Evolutionary conservation across 805 yeast species (phyloP), one percentile per base, ranked within the genome.

Genomic region (Groenewaldozyma salmanticensis): DNA sequence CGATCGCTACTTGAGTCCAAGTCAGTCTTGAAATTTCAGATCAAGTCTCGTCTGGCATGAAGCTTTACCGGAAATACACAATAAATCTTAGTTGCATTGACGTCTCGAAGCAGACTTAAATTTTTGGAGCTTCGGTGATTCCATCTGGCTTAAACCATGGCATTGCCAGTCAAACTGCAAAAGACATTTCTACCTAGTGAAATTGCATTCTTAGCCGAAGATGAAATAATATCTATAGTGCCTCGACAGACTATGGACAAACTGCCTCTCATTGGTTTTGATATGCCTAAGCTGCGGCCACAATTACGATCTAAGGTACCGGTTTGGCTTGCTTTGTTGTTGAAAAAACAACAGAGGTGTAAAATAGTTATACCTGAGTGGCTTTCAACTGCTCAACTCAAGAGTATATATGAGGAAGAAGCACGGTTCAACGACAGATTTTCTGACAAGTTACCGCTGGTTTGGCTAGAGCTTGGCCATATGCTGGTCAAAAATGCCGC

Each of bases 341-440:
- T 92, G 38, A 86, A 85, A 54, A 77, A 79, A 36, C 97, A 92
- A 58, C 80, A 78, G 36, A 80, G 87, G 52, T 86, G 96, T 60
- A 81, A 79, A 47, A 77, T 92, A 2, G 77, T 85, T 5, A 80
- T 87, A 11, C 98, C 98, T 0, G 70, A 66, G 1, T 92, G 98
- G 98, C 67, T 92, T 6, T 72, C 70, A 6, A 60, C 73, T 36
- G 65, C 66, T 16, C 66, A 66, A 38, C 59, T 90, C 42, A 72
- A 72, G 40, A 68, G 65, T 4, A 67, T 71, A 33, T 75, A 81
- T 50, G 84, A 80, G 17, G 79, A 73, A 45, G 97, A 90, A 55
- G 64, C 75, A 27, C 65, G 66, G 4, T 57, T 71, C 42, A 69
- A 75, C 1, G 70, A 70, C 27, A 64, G 72, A 44, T 90, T 90